Percentiles rank a stretch among this genome's conserved stretches.
These are phyloP conservation scores for Hibiscus tridactylites DNA, from an alignment of 345 rosid species.

Conservation along the genomic window DNA sequence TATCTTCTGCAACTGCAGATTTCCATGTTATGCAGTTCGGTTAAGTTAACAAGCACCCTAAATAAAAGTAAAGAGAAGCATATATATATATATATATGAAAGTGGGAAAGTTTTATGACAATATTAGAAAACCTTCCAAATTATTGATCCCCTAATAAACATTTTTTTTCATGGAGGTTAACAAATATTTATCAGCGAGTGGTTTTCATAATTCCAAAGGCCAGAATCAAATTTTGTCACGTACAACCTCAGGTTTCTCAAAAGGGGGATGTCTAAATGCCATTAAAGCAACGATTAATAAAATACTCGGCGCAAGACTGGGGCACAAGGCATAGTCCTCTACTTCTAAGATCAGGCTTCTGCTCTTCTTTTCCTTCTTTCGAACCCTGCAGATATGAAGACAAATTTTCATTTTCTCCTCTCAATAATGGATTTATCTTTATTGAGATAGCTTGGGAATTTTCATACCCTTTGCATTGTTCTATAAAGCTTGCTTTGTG, in stretches of 20 bases:
- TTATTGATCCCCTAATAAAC: neutral
- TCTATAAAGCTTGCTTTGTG: constrained; percentile 11
- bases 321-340: constrained; percentile 35
- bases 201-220: neutral
- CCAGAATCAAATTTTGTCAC: neutral
- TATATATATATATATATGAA: neutral
- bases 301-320: constrained; percentile 21
- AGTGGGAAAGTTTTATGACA: neutral
- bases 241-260: neutral
- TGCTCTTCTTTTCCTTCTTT: constrained; percentile 12
- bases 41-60: neutral
- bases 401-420: neutral
- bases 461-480: constrained; percentile 5
- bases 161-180: constrained; percentile 5
- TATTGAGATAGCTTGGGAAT: too few species aligned
- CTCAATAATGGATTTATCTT: neutral
- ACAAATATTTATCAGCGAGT: neutral
- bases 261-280: neutral
- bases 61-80: neutral
- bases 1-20: neutral
- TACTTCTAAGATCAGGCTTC: constrained; percentile 22
- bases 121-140: neutral
- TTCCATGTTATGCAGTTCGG: neutral
- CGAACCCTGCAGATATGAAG: constrained; percentile 11
- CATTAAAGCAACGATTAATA: constrained; percentile 3